A percentile compares a stretch with the other conserved stretches of the same genome.
phyloP scores from a whole-genome alignment of 129 eudicot species.

The Artemisia tridentata region DNA sequence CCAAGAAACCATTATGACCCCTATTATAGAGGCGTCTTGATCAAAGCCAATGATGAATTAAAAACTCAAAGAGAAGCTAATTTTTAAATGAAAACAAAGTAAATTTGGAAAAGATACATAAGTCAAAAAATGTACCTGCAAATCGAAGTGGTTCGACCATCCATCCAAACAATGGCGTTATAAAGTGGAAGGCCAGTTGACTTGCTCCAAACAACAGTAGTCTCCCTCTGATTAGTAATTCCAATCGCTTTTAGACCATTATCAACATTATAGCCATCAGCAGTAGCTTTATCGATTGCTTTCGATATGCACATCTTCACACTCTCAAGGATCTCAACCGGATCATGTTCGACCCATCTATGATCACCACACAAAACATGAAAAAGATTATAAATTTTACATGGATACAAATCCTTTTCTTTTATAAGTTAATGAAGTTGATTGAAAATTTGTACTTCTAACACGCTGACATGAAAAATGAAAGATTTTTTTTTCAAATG shows the following conservation, averaged over 20 bases:
- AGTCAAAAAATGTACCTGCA: conserved; percentile 64
- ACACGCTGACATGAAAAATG: too few relatives aligned
- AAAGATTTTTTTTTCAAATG: too few relatives aligned
- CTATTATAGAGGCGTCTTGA: too few relatives aligned
- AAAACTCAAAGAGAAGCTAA: background rate
- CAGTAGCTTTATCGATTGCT: conserved; percentile 84
- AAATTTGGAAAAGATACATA: background rate
- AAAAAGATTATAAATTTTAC: background rate
- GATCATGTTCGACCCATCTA: conserved; percentile 99
- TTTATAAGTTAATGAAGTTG: too few relatives aligned
- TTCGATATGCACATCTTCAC: conserved; percentile 71
- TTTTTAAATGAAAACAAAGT: conserved; percentile 8
- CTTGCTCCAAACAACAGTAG: conserved; percentile 94
- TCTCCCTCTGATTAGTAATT: conserved; percentile 92
- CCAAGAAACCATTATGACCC: too few relatives aligned
- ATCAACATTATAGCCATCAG: conserved; percentile 73
- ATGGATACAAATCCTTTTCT: background rate
- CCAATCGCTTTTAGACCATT: conserved; percentile 81
- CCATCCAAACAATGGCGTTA: conserved; percentile 99
- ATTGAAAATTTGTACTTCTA: too few relatives aligned
- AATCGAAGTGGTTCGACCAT: conserved; percentile 77
- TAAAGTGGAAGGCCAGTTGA: conserved; percentile 78
- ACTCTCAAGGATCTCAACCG: conserved; percentile 89
- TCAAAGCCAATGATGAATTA: background rate
- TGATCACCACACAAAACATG: conserved; percentile 13